Conservation (phyloP, 768 basidiomycete species). For the Sarcodon sp. region DNA sequence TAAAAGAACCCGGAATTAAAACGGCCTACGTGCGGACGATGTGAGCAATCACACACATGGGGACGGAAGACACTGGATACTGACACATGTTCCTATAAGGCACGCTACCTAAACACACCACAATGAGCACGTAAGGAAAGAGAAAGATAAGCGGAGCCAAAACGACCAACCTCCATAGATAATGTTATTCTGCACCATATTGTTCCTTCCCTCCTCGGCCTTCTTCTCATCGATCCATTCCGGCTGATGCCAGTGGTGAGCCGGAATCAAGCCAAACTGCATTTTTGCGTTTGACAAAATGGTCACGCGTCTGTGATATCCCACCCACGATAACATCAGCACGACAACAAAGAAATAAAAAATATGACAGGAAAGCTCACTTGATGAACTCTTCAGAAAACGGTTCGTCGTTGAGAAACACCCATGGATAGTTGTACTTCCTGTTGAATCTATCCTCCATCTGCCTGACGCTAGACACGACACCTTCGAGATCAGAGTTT, state of each 20-base stretch:
- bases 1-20: slow-evolving; percentile 69
- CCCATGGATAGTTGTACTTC: slow-evolving; percentile 71
- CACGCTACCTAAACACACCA: not conserved
- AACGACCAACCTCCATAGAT: slow-evolving; percentile 34
- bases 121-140: not conserved
- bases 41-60: too few relatives aligned
- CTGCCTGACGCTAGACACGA: slow-evolving; percentile 53
- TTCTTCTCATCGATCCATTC: slow-evolving; percentile 59
- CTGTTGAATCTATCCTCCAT: slow-evolving; percentile 85
- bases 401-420: slow-evolving; percentile 78
- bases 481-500: slow-evolving; percentile 48
- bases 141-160: not conserved
- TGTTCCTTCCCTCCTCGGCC: slow-evolving; percentile 36
- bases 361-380: slow-evolving; percentile 19
- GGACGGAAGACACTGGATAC: slow-evolving; percentile 14
- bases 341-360: not conserved
- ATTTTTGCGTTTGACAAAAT: slow-evolving; percentile 18
- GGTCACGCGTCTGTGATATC: not conserved
- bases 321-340: not conserved
- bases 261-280: slow-evolving; percentile 44
- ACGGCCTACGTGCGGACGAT: slow-evolving; percentile 28
- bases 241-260: slow-evolving; percentile 59
- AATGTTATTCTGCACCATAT: slow-evolving; percentile 34
- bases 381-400: slow-evolving; percentile 68
- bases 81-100: slow-evolving; percentile 90